A percentile compares a stretch with the other conserved stretches of the same genome.
phyloP scores from a whole-genome alignment of 495 filamentous ascomycete species.

The Aspergillus mulundensis region DNA sequence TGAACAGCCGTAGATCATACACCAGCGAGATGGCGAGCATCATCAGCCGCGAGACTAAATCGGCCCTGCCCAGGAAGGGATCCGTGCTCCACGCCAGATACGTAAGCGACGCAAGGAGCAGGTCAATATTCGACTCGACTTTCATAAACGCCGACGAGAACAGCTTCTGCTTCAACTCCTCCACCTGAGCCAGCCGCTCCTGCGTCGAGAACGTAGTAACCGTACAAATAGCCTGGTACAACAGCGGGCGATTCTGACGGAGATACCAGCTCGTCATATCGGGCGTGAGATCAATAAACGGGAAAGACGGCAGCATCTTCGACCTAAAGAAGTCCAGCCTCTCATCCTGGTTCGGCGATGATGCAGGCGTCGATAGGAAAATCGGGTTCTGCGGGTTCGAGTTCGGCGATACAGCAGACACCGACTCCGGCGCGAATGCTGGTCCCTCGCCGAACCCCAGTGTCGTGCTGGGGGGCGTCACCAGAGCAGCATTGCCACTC shows the following conservation, averaged over 20 bases:
- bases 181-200: conserved; percentile 15
- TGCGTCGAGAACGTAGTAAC: conserved; percentile 26
- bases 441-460: not conserved
- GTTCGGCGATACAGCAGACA: conserved; percentile 4
- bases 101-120: conserved; percentile 26
- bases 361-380: not conserved
- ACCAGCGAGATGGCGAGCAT: conserved; percentile 30
- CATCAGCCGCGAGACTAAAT: conserved; percentile 25
- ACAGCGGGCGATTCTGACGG: conserved; percentile 20
- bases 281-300: conserved; percentile 33
- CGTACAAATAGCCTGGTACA: conserved; percentile 23
- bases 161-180: conserved; percentile 22
- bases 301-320: conserved; percentile 37
- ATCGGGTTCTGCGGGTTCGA: not conserved
- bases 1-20: conserved; percentile 25
- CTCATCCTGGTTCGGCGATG: conserved; percentile 30
- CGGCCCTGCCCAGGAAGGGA: conserved; percentile 28
- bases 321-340: conserved; percentile 36
- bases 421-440: not conserved
- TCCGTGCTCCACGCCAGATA: conserved; percentile 33
- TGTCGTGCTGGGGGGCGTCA: not conserved
- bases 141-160: conserved; percentile 23
- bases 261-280: conserved; percentile 22
- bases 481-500: not conserved
- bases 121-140: conserved; percentile 24